Percentiles rank a stretch among this genome's conserved stretches.
These are phyloP conservation scores for Ogataea hybrid DNA, from an alignment of 1,139 yeast species.

Conservation along the genomic window DNA sequence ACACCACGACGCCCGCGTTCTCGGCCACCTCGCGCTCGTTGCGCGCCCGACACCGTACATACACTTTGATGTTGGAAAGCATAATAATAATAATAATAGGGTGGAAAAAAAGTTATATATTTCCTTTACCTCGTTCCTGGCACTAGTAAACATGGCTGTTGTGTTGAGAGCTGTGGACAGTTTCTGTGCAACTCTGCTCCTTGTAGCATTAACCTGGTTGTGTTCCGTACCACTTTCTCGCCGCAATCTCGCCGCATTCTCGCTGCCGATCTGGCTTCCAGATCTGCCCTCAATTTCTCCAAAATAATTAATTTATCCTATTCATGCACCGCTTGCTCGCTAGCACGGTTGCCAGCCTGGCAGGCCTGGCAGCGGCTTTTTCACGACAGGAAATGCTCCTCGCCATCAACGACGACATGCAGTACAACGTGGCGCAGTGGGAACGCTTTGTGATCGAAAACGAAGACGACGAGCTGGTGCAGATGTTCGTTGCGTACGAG, in stretches of 20 bases:
- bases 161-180: no score
- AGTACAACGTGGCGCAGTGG: constrained; percentile 13
- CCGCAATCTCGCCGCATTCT: no score
- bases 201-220: no score
- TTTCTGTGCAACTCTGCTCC: no score
- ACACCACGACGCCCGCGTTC: constrained; percentile 28
- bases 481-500: constrained; percentile 4
- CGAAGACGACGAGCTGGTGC: constrained; percentile 4
- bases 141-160: no score
- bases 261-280: no score
- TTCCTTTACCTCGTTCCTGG: no score
- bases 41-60: constrained; percentile 28
- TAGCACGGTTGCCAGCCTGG: not conserved
- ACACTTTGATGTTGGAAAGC: constrained; percentile 24
- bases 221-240: no score
- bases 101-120: not conserved
- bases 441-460: constrained; percentile 7
- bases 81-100: constrained; percentile 1
- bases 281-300: no score
- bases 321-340: not conserved
- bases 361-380: constrained; percentile 3
- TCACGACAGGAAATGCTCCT: constrained; percentile 6
- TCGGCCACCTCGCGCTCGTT: constrained; percentile 26
- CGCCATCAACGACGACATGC: constrained; percentile 13
- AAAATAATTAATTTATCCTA: no score